A percentile compares a stretch with the other conserved stretches of the same genome.
phyloP scores from a whole-genome alignment of 352 stramenopile genomes.

The Pythium rhizo-oryzae region DNA sequence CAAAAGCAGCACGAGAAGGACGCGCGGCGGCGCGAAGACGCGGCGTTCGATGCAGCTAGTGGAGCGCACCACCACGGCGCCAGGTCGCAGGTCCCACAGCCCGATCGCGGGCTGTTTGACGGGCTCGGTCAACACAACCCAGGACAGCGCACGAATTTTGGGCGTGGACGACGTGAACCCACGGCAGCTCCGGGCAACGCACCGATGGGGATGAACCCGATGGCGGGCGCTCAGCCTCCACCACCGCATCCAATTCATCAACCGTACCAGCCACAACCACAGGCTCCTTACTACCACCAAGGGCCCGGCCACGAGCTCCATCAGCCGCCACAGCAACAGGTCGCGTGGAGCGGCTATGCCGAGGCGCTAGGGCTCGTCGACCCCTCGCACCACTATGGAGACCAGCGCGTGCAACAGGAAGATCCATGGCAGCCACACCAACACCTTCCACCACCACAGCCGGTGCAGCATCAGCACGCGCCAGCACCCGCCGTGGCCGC shows the following conservation, averaged over 20 bases:
- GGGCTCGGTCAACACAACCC: conserved; percentile 45
- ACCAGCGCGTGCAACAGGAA: neutral
- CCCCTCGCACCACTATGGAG: neutral
- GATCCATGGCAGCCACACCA: neutral
- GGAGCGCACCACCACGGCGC: neutral
- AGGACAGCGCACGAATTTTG: conserved; percentile 41
- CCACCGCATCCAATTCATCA: neutral
- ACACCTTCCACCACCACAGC: neutral
- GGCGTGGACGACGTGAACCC: conserved; percentile 39
- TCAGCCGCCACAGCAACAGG: conserved; percentile 13
- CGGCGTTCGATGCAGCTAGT: neutral
- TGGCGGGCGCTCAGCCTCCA: neutral
- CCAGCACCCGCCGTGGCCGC: neutral
- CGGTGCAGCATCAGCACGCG: neutral
- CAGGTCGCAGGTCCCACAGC: neutral
- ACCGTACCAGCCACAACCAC: no score
- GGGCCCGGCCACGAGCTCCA: conserved; percentile 15
- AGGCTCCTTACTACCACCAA: neutral
- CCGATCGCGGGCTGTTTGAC: conserved; percentile 39
- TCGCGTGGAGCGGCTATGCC: conserved; percentile 19
- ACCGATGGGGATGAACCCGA: neutral
- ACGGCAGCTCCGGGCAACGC: neutral
- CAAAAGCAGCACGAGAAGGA: conserved; percentile 51
- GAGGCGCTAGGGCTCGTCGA: conserved; percentile 16
- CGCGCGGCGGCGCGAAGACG: conserved; percentile 28